Evolutionary conservation across 768 basidiomycete species (phyloP), one percentile per base, ranked within the genome.

Genomic region (Nidularia pulvinata): DNA sequence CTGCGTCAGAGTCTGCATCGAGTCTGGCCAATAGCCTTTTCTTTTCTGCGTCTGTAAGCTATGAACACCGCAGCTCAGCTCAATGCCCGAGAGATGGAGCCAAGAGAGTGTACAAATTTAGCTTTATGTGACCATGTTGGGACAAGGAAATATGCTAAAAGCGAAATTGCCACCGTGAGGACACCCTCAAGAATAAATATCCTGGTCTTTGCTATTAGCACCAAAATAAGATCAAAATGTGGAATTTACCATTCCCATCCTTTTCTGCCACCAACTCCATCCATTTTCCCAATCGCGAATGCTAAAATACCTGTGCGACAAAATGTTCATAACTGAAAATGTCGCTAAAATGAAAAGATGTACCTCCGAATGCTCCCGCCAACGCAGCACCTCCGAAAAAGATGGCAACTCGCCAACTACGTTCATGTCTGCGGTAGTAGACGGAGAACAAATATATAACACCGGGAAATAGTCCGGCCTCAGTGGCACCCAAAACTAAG

Each of bases 301-400:
- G 85, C 84, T 6, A 86, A 71, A 51, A 85, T 78, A 33, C 83
- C 82, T 80, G 52, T 22, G 46, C 13, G 48, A 30, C 30, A 50
- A 19, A 19, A 19, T 19, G 19, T 19, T 19, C 19, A 19, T 19
- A 19, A 19, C 19, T 19, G 19, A 19, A 19, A 19, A 19, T 19
- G 19, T 19, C 19, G 19, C 19, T 30, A n/a, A 55, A 39, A 16
- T 39, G 16, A 2, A 10, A 39, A 10, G 37, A 39, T 39, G 37
- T 63, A 73, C 83, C 81, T 56, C 83, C 83, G 56, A 88, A 86
- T 1, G 85, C 85, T 30, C 86, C 84, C 6, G 85, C 81, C 19
- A 86, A 68, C 5, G 83, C 80, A 4, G 84, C 78, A 48, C 80
- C 85, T 33, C 82, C 81, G 54, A 86, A 84, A 65, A 85, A 84